Percentiles rank a stretch among this genome's conserved stretches.
Conservation (phyloP, 495 filamentous ascomycete genomes). For the Xylaria bambusicola region DNA sequence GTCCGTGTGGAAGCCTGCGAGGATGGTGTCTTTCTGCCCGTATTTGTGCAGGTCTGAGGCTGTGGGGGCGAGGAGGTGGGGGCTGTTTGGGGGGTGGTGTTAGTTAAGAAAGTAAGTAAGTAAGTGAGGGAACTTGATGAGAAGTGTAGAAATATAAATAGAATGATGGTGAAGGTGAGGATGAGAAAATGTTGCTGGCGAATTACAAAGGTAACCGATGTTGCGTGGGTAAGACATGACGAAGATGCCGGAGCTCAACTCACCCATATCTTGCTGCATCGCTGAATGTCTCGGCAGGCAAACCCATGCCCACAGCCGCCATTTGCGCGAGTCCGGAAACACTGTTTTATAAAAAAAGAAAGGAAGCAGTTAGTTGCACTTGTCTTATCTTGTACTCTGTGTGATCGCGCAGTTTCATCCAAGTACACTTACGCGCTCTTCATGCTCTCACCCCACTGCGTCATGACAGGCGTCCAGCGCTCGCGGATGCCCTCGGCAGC, state of each 20-base stretch:
- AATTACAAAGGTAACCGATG: no score
- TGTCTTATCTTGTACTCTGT: no score
- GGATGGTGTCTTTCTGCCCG: constrained; percentile 50
- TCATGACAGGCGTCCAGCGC: constrained; percentile 48
- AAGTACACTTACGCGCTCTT: constrained; percentile 50
- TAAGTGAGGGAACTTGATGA: not conserved
- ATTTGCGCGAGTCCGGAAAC: constrained; percentile 52
- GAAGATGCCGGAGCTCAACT: no score
- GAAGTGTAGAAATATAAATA: not conserved
- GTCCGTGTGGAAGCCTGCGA: constrained; percentile 56
- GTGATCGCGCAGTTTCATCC: no score
- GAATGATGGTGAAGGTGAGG: not conserved
- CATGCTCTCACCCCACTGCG: constrained; percentile 52
- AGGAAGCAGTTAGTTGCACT: not conserved
- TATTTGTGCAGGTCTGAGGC: constrained; percentile 52
- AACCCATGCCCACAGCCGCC: constrained; percentile 49
- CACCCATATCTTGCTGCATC: constrained; percentile 53
- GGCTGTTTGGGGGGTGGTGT: constrained; percentile 34
- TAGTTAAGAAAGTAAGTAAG: not conserved
- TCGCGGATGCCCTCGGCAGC: constrained; percentile 42
- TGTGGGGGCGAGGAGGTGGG: constrained; percentile 54
- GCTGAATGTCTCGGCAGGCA: constrained; percentile 46
- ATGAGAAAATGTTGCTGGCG: no score
- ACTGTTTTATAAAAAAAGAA: constrained; percentile 27
- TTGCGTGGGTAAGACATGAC: no score